Evolutionary conservation across 805 yeast species (phyloP), one percentile per base, ranked within the genome.

Genomic region (Saccharomyces cerevisiae): DNA sequence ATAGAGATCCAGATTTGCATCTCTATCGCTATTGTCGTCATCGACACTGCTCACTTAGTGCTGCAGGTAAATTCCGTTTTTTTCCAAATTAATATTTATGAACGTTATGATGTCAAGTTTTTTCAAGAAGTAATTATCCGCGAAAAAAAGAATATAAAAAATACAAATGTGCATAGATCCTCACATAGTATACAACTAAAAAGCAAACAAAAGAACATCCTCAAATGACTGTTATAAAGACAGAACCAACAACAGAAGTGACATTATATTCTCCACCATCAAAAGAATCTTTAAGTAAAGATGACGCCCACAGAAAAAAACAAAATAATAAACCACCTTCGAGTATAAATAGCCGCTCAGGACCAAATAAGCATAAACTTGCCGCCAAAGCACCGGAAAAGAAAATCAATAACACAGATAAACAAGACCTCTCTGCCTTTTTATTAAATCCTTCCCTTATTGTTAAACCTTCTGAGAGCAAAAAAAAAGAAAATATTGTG

Each of bases 341-440:
- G 9, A 48, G 28, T 36, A 36, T 21, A 48, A 48, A 31, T 48
- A 48, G 50, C 50, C 50, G 50, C 50, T 24, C 41, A 17, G n/a
- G 36, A 22, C 3, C 6, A 21, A 48, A 24, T 1, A 30, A 29
- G 17, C 50, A 51, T 47, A 32, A 52, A 28, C 8, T 48, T 41
- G 14, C n/a, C 48, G 14, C 48, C 47, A 27, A n/a, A n/a, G 30
- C 14, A 27, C 24, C 26, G 26, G 27, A 29, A 24, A 27, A 31
- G 29, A 50, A 27, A 11, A n/a, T 6, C 4, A 21, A 14, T 4
- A 13, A 6, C 47, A 9, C 13, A 41, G 47, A 28, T 24, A 27
- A 46, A 9, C 27, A 29, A 13, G 24, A 27, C 32, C 46, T 36
- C 9, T 36, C 43, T n/a, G 43, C 43, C 6, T 36, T 36, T 36